Evolutionary conservation across 177 flowering plant species (phyloP).

Genomic region (Telopea speciosissima): DNA sequence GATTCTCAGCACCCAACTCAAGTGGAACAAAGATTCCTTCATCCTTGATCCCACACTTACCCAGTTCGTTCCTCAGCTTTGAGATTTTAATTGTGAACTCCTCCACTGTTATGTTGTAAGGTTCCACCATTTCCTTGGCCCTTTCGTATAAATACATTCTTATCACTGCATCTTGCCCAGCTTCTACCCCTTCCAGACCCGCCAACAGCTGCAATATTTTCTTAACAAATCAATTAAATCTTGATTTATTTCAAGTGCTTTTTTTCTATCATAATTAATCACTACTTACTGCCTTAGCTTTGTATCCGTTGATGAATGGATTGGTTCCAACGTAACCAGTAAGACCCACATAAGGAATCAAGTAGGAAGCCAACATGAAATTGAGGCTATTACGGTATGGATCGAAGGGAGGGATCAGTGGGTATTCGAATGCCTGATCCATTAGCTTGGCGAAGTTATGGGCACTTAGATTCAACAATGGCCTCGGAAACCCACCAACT

Average conservation of each 20-base stretch:
- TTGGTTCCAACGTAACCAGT: slow-evolving; percentile 73
- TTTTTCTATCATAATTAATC: too few species aligned
- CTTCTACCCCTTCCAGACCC: slow-evolving; percentile 40
- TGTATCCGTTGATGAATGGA: slow-evolving; percentile 39
- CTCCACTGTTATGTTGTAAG: slow-evolving; percentile 38
- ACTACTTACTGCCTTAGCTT: slow-evolving; percentile 35
- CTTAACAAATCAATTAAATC: too few species aligned
- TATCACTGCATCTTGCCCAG: slow-evolving; percentile 50
- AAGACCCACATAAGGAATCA: slow-evolving; percentile 81
- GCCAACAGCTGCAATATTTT: slow-evolving; percentile 32
- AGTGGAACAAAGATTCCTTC: slow-evolving; percentile 36
- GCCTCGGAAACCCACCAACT: slow-evolving; percentile 26
- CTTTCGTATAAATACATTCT: slow-evolving; percentile 31
- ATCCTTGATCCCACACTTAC: slow-evolving; percentile 33
- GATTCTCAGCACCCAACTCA: slow-evolving; percentile 35
- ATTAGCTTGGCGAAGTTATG: slow-evolving; percentile 15
- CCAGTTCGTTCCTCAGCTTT: slow-evolving; percentile 34
- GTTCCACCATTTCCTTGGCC: slow-evolving; percentile 19
- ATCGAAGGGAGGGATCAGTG: slow-evolving; percentile 23
- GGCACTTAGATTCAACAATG: slow-evolving; percentile 17
- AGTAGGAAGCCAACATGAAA: slow-evolving; percentile 48
- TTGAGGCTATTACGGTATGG: slow-evolving; percentile 13
- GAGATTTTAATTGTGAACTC: slow-evolving; percentile 39
- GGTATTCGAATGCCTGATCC: slow-evolving; percentile 17
- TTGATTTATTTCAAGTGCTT: too few species aligned